phyloP scores from a whole-genome alignment of 139 green algal genomes.

The Coelastrella sp. region DNA sequence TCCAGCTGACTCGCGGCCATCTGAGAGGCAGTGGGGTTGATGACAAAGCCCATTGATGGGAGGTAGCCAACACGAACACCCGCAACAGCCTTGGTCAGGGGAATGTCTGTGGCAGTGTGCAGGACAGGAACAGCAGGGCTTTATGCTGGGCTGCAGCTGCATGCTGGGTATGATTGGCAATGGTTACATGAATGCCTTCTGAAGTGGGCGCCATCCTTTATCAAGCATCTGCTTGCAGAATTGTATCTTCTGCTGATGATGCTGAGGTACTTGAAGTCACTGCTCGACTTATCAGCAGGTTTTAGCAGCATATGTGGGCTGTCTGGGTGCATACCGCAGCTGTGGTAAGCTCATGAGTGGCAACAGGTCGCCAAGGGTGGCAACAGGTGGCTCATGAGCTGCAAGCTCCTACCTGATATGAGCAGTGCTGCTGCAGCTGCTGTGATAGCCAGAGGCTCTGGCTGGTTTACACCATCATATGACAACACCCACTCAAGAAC shows the following conservation, averaged over 20 bases:
- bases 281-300: neutral
- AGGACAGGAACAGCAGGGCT: neutral
- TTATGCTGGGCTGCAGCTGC: no score
- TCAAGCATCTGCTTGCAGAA: neutral
- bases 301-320: neutral
- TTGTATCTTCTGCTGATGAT: neutral
- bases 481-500: conserved; percentile 84
- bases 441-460: conserved; percentile 95
- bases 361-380: no score
- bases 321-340: no score
- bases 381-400: no score
- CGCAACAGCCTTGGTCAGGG: conserved; percentile 81
- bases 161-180: no score
- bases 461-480: conserved; percentile 86
- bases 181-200: no score
- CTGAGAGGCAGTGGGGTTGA: conserved; percentile 80
- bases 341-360: no score
- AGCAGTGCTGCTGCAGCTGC: conserved; percentile 87
- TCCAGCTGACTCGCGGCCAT: conserved; percentile 73
- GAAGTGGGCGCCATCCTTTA: no score
- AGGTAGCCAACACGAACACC: conserved; percentile 89
- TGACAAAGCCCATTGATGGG: conserved; percentile 69
- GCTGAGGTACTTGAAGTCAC: no score
- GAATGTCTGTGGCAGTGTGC: conserved; percentile 74
- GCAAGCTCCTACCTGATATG: conserved; percentile 72